Conservation (phyloP, 139 green algal species). For the Tetradesmus obliquus region DNA sequence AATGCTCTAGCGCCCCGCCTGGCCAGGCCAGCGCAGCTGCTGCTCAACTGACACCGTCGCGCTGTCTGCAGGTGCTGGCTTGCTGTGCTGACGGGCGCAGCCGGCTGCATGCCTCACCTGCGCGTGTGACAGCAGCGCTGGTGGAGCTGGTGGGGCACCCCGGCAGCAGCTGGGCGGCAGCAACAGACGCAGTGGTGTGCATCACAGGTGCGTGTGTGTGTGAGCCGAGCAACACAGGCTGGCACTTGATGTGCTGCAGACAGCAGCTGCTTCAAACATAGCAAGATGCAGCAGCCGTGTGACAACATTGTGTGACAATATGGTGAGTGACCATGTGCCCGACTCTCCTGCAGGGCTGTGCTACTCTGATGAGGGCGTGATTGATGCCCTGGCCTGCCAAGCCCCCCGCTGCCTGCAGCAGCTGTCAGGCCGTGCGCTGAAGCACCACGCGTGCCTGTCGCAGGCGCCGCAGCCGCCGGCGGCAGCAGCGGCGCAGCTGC, state of each 20-base stretch:
- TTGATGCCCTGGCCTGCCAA: constrained; percentile 22
- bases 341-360: constrained; percentile 4
- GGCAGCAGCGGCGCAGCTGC: neutral
- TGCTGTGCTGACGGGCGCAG: neutral
- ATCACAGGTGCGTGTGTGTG: constrained; percentile 11
- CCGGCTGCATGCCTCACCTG: constrained; percentile 2
- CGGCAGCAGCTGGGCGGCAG: constrained; percentile 16
- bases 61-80: neutral
- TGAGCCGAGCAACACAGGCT: neutral
- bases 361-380: constrained; percentile 1
- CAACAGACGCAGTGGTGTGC: constrained; percentile 17
- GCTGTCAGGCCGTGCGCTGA: neutral
- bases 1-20: too few species aligned
- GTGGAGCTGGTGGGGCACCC: constrained; percentile 10
- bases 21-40: neutral
- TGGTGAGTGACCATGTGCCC: neutral
- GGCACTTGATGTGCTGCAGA: neutral
- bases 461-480: neutral
- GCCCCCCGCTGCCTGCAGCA: neutral
- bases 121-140: neutral
- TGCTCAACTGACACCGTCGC: too few species aligned
- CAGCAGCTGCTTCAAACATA: neutral
- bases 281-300: neutral
- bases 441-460: neutral
- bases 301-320: neutral